A percentile compares a stretch with the other conserved stretches of the same genome.
Evolutionary conservation across 768 basidiomycete genomes (phyloP).

Genomic region (Lentinula aciculospora): DNA sequence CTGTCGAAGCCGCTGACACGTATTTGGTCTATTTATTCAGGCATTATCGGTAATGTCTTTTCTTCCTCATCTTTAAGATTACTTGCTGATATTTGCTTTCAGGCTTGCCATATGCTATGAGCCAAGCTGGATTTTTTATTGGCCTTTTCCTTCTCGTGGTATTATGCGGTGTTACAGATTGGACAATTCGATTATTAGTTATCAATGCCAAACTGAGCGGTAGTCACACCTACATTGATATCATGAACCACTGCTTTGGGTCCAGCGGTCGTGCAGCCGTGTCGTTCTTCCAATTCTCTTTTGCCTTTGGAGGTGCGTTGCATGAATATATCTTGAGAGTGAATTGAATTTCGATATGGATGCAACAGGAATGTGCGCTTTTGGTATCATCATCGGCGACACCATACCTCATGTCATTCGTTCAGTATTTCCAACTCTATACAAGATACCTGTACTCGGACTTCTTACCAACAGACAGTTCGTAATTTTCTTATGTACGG

Average conservation of each 20-base stretch:
- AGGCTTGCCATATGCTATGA: slow-evolving; percentile 93
- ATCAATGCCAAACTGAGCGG: slow-evolving; percentile 95
- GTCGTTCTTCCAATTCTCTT: slow-evolving; percentile 95
- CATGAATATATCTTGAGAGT: background rate
- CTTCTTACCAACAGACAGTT: slow-evolving; percentile 84
- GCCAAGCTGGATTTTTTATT: slow-evolving; percentile 90
- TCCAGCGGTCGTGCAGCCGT: slow-evolving; percentile 87
- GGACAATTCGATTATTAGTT: slow-evolving; percentile 97
- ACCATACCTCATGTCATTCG: slow-evolving; percentile 94
- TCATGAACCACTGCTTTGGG: slow-evolving; percentile 94
- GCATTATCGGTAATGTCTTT: slow-evolving; percentile 60
- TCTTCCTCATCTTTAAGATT: slow-evolving; percentile 8
- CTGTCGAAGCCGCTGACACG: slow-evolving; percentile 10
- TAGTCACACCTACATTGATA: slow-evolving; percentile 84
- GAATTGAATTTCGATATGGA: background rate
- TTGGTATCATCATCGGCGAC: slow-evolving; percentile 97
- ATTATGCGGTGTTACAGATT: slow-evolving; percentile 85
- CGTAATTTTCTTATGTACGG: slow-evolving; percentile 82
- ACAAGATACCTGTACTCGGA: slow-evolving; percentile 65
- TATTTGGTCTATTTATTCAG: slow-evolving; percentile 24
- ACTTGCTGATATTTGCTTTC: background rate
- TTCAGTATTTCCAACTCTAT: slow-evolving; percentile 69
- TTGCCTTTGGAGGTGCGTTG: slow-evolving; percentile 86
- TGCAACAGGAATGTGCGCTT: slow-evolving; percentile 89
- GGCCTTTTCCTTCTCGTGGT: slow-evolving; percentile 79